phyloP scores from a whole-genome alignment of 805 yeast genomes.

The Candida caryicola region DNA sequence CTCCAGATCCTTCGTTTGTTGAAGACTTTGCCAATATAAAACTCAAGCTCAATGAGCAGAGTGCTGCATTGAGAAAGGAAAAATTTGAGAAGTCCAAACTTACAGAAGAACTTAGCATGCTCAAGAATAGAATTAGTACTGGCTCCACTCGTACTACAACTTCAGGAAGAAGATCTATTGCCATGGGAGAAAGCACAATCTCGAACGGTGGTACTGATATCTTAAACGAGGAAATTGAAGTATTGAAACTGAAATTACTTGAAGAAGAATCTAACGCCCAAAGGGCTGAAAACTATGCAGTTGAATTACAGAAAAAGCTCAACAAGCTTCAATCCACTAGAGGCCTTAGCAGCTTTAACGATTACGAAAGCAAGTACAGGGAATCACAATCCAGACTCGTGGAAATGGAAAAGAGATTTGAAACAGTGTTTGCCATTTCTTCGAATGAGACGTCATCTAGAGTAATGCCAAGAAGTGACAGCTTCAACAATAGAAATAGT shows the following conservation, averaged over 20 bases:
- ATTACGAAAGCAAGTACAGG: slow-evolving; percentile 34
- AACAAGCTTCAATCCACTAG: slow-evolving; percentile 41
- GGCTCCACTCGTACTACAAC: slow-evolving; percentile 44
- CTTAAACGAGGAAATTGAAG: slow-evolving; percentile 45
- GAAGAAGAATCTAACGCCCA: slow-evolving; percentile 49
- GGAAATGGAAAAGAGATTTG: slow-evolving; percentile 32
- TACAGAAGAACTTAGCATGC: slow-evolving; percentile 53
- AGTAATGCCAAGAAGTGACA: slow-evolving; percentile 32
- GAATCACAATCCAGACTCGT: slow-evolving; percentile 33
- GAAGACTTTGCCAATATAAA: slow-evolving; percentile 49
- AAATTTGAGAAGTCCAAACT: slow-evolving; percentile 44
- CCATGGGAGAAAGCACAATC: slow-evolving; percentile 28
- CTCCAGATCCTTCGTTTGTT: slow-evolving; percentile 33
- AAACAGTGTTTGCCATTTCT: slow-evolving; percentile 19
- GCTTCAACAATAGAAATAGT: slow-evolving; percentile 25
- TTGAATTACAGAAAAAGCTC: slow-evolving; percentile 42
- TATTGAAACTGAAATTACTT: slow-evolving; percentile 46
- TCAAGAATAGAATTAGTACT: slow-evolving; percentile 65
- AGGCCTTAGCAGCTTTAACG: slow-evolving; percentile 32
- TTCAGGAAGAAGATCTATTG: slow-evolving; percentile 28
- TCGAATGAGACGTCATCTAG: slow-evolving; percentile 1
- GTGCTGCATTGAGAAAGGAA: slow-evolving; percentile 48
- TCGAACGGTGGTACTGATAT: slow-evolving; percentile 9
- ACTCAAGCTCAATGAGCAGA: slow-evolving; percentile 50
- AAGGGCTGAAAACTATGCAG: slow-evolving; percentile 50